phyloP scores from a whole-genome alignment of 768 basidiomycete genomes.

The Panaeolus cyanescens region DNA sequence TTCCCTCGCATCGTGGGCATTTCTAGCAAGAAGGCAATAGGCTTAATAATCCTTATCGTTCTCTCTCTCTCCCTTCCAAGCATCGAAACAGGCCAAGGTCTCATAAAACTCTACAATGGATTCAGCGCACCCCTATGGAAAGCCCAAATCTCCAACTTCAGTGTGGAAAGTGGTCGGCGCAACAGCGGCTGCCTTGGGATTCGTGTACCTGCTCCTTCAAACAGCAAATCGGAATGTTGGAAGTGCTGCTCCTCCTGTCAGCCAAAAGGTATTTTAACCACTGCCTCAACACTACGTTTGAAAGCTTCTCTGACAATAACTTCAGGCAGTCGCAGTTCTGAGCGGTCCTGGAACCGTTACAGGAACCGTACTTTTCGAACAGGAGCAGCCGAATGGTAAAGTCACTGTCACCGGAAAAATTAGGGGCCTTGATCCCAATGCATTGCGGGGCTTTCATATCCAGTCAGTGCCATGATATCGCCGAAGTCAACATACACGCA shows the following conservation, averaged over 20 bases:
- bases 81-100: background rate
- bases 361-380: slow-evolving; percentile 70
- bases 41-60: background rate
- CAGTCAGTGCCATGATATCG: slow-evolving; percentile 51
- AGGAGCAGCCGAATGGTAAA: slow-evolving; percentile 46
- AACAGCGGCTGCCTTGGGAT: background rate
- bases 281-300: background rate
- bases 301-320: background rate
- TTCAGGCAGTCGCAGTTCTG: slow-evolving; percentile 51
- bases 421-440: slow-evolving; percentile 55
- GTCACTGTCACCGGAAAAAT: slow-evolving; percentile 68
- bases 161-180: background rate
- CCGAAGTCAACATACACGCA: background rate
- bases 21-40: background rate
- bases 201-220: background rate
- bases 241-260: background rate
- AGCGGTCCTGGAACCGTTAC: slow-evolving; percentile 59
- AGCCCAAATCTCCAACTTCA: slow-evolving; percentile 4
- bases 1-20: background rate
- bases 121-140: slow-evolving; percentile 8
- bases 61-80: background rate
- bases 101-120: background rate
- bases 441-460: slow-evolving; percentile 76
- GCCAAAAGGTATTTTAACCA: background rate
- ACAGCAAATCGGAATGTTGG: background rate